Evolutionary conservation across 768 basidiomycete species (phyloP).

Genomic region (Leccinum boreale): DNA sequence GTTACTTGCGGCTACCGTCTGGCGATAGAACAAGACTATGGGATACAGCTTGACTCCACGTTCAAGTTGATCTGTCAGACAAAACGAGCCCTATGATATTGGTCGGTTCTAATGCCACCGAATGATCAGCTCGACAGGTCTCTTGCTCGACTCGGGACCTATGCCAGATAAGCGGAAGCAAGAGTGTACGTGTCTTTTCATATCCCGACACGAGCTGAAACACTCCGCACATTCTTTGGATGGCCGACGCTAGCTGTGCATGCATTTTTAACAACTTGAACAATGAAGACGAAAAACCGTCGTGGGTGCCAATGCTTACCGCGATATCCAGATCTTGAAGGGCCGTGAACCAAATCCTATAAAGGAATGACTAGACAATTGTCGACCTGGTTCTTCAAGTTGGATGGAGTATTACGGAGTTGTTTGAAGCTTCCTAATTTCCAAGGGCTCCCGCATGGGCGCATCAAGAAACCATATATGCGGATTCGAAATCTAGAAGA

Average conservation of each 20-base stretch:
- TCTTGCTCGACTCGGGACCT: background rate
- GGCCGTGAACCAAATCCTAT: background rate
- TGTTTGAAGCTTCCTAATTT: background rate
- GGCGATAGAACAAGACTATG: background rate
- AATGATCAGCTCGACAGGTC: background rate
- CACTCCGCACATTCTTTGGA: constrained; percentile 5
- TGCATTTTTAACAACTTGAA: background rate
- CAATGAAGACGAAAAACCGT: background rate
- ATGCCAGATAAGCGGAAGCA: background rate
- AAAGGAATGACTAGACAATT: background rate
- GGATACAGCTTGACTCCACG: background rate
- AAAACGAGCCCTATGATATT: background rate
- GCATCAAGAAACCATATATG: background rate
- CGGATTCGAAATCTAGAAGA: background rate
- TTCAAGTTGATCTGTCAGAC: background rate
- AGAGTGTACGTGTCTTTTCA: constrained; percentile 8
- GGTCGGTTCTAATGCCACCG: background rate
- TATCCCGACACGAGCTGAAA: constrained; percentile 11
- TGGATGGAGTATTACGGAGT: background rate
- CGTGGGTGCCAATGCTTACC: background rate
- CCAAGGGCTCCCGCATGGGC: background rate
- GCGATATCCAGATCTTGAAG: background rate
- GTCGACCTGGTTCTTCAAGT: background rate
- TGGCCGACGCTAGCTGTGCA: background rate
- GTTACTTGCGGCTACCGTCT: background rate